phyloP scores from a whole-genome alignment of 148 eudicot genomes.

The Spergularia bocconei region DNA sequence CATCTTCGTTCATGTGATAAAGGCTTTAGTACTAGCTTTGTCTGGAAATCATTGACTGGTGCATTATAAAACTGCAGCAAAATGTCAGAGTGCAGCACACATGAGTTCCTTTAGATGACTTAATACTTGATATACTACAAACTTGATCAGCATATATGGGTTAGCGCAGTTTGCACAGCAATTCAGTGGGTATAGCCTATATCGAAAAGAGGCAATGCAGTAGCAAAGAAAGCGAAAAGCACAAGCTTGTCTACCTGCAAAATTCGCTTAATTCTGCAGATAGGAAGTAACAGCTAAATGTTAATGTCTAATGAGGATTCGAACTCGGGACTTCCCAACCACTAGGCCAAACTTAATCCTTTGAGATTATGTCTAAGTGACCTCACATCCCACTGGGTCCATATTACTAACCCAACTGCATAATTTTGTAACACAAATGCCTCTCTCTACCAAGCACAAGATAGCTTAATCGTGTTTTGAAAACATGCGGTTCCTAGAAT shows the following conservation, averaged over 20 bases:
- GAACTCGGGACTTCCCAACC: too few relatives aligned
- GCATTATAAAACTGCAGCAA: conserved; percentile 71
- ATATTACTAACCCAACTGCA: conserved; percentile 5
- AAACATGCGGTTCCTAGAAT: not conserved
- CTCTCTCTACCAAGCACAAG: not conserved
- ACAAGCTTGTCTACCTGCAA: not conserved
- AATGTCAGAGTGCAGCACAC: conserved; percentile 14
- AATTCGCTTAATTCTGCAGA: not conserved
- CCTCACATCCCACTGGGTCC: not conserved
- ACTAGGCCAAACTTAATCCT: not conserved
- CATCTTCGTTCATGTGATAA: conserved; percentile 62
- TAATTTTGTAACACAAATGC: not conserved
- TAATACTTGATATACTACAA: not conserved
- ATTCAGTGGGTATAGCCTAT: not conserved
- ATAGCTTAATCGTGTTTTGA: not conserved
- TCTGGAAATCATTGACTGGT: conserved; percentile 71
- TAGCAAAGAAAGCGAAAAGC: not conserved
- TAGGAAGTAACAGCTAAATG: too few relatives aligned
- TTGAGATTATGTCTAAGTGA: not conserved
- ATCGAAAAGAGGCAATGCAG: not conserved
- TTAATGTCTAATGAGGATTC: too few relatives aligned
- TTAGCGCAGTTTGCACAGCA: too few relatives aligned
- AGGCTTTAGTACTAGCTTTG: conserved; percentile 84
- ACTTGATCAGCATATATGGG: not conserved
- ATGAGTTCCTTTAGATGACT: not conserved